Base-by-base conservation (phyloP, 768 basidiomycete species). In the Termitomyces sp. region DNA sequence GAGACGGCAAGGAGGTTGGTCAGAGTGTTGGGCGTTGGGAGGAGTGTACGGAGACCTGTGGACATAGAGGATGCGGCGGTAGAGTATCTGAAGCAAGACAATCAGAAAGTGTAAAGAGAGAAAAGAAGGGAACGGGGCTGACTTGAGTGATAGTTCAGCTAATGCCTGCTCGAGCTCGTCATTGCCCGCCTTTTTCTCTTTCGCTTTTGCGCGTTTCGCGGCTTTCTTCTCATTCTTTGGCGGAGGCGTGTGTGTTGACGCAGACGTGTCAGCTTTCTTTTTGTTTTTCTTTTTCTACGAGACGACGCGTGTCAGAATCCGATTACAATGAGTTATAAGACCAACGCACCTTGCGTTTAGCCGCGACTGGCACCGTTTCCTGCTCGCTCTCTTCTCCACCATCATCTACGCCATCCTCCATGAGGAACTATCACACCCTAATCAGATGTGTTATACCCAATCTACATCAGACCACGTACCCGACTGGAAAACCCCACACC, bases 81-180 rank as follows among this genome's bases (percentile, higher is more conserved):
- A 1, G 86, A 84, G 65, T 84, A 83, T 68, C 86, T 84, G 59
- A 12, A 55, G 34, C 36, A 32, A 14, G 10, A 37, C 17, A 20
- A 38, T 5, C 4, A 59, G 31, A 17, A n/a, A 12, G 20, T 11
- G 51, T 17, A 15, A 36, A 6, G 51, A n/a, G 20, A 32, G 0
- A 34, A n/a, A 43, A 37, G 17, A 10, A 15, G 31, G 29, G 45
- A 73, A 10, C 12, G 31, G 29, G 45, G 73, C 79, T 45, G 71
- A 91, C 91, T 92, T 88, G 53, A 87, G 63, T 1, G 89, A 86
- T n/a, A 98, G 79, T 67, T 97, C 94, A 1, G 87, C 89, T 10
- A 98, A 78, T 0, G 88, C 94, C 57, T 84, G 79, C 66, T 97
- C 94, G 32, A 98, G 76, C 64, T 98, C 94, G 67, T 95, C 90